phyloP scores from a whole-genome alignment of 352 stramenopile species.

The Elongisporangium anandrum region DNA sequence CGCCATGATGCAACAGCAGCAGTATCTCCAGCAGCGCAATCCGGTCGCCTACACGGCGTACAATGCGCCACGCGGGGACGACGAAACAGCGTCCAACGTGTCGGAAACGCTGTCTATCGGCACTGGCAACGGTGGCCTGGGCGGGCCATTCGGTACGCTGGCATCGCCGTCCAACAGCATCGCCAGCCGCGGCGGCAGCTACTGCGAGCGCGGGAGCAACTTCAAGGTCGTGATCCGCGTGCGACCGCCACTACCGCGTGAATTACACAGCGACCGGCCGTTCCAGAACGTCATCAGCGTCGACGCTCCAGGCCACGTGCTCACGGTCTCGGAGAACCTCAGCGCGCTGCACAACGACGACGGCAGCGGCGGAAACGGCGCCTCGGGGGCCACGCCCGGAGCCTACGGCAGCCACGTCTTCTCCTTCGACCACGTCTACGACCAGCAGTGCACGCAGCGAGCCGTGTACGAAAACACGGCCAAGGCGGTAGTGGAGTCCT shows the following conservation, averaged over 20 bases:
- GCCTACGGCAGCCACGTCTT: constrained; percentile 88
- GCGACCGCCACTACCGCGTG: constrained; percentile 79
- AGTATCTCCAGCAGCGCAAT: constrained; percentile 45
- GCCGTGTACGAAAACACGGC: constrained; percentile 93
- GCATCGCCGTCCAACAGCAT: constrained; percentile 36
- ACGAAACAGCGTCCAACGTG: constrained; percentile 54
- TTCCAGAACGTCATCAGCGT: constrained; percentile 92
- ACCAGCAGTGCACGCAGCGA: constrained; percentile 86
- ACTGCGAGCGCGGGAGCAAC: constrained; percentile 60
- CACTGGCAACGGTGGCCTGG: constrained; percentile 7
- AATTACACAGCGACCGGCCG: constrained; percentile 83
- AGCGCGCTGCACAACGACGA: constrained; percentile 35
- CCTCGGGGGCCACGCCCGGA: constrained; percentile 2
- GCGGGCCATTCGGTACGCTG: constrained; percentile 6
- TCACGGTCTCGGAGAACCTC: constrained; percentile 89
- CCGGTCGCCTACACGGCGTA: constrained; percentile 58
- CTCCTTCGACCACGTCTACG: constrained; percentile 95
- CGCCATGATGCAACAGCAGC: constrained; percentile 22
- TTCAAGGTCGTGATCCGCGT: constrained; percentile 94
- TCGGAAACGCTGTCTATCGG: constrained; percentile 47
- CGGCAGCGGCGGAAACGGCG: constrained; percentile 8
- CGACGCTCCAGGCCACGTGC: constrained; percentile 74
- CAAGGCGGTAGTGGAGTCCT: constrained; percentile 90
- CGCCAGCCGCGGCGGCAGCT: constrained; percentile 26
- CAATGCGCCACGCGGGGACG: constrained; percentile 34